Conservation (phyloP, 371 early-diverging fungal species). For the Mortierella sp. region DNA sequence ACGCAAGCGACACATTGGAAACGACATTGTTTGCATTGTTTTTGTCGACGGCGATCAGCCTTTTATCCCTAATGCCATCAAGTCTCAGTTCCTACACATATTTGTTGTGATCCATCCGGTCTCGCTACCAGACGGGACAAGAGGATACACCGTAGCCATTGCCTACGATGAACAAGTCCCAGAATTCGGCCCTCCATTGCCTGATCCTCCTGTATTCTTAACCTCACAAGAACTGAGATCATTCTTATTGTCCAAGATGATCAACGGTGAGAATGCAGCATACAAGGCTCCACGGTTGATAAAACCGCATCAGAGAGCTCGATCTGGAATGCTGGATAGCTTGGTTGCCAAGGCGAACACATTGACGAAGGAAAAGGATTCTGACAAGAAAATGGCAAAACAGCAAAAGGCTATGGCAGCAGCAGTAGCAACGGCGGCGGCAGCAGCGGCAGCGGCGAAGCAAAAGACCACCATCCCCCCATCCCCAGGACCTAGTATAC, state of each 20-base stretch:
- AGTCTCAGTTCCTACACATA: conserved; percentile 79
- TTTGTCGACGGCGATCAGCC: conserved; percentile 72
- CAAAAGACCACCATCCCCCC: background rate
- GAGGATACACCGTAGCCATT: conserved; percentile 62
- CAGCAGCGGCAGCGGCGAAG: background rate
- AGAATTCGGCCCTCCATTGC: conserved; percentile 71
- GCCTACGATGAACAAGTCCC: conserved; percentile 68
- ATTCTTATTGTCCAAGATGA: conserved; percentile 74
- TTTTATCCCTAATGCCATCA: conserved; percentile 71
- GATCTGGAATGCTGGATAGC: conserved; percentile 57
- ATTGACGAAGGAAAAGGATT: conserved; percentile 35
- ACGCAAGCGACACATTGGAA: conserved; percentile 87
- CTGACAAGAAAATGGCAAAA: conserved; percentile 22
- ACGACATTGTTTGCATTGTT: conserved; percentile 82
- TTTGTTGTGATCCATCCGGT: conserved; percentile 72
- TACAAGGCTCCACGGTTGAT: conserved; percentile 74
- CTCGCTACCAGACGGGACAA: conserved; percentile 45
- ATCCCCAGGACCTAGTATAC: background rate
- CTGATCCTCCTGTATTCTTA: conserved; percentile 69
- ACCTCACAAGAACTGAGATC: conserved; percentile 59
- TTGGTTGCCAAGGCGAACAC: conserved; percentile 55
- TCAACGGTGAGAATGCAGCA: conserved; percentile 81
- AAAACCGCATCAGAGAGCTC: conserved; percentile 63
- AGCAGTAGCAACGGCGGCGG: background rate
- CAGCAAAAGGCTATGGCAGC: too few species aligned